Evolutionary conservation across 2,329 filamentous ascomycete species (phyloP), one percentile per base, ranked within the genome.

Genomic region (Cladosporium sp.): DNA sequence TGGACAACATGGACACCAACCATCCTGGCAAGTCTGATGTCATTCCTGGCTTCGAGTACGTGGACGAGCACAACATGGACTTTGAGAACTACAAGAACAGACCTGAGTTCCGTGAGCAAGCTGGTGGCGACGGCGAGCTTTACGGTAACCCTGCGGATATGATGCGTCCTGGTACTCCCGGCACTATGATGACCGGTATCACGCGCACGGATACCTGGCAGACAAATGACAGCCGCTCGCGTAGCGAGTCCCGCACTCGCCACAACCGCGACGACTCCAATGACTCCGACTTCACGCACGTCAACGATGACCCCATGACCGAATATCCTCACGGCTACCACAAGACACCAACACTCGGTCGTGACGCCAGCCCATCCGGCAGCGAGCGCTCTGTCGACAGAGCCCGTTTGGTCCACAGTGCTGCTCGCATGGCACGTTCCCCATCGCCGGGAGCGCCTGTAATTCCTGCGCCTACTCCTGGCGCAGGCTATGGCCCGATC

Each of bases 21-120:
- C 83, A 84, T 6, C 84, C 87, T 0, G 88, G 88, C 65, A 89
- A 89, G 68, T 84, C 86, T 53, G 71, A 73, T 12, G 72, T 72
- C 1, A 67, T 69, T 2, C 28, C 72, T 8, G 76, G 75, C 5
- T 97, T 97, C 77, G 94, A 98, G 78, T 88, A 96, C 66, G 93
- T 98, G 0, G 88, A 91, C 0, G 94, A 98, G 72, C 86, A 86
- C 64, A 88, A 92, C 58, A 89, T 97, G 78, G 93, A 97, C 76
- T 97, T 96, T 75, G 89, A 92, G 67, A 94, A 92, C 79, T 98
- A 89, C 83, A 97, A 96, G 79, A 90, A 97, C 77, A 85, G 92
- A 1, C 86, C 91, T 2, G 94, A 97, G 71, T 97, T 98, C 78
- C 88, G 88, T 1, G 89, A 93, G 12, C 91, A 95, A 64, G 90